Conservation (phyloP, 306 rosid species). For the Macrotyloma uniflorum region DNA sequence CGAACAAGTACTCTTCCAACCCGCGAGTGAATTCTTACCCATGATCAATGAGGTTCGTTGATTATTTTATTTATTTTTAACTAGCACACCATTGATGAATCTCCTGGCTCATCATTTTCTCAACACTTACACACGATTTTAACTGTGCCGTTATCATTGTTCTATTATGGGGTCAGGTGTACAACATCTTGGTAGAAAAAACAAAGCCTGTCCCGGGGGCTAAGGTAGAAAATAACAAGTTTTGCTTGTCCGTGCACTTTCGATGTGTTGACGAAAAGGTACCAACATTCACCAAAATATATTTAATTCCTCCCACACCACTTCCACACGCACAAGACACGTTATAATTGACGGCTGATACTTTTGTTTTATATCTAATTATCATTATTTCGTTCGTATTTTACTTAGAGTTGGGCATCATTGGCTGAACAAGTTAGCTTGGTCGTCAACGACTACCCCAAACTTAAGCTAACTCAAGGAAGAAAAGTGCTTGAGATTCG, state of each 20-base stretch:
- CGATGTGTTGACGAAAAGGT: slow-evolving; percentile 96
- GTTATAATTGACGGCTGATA: slow-evolving; percentile 12
- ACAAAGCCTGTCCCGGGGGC: slow-evolving; percentile 75
- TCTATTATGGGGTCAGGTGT: slow-evolving; percentile 50
- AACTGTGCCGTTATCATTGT: background rate
- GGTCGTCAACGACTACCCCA: slow-evolving; percentile 70
- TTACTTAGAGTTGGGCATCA: slow-evolving; percentile 66
- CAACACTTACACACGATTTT: slow-evolving; percentile 1
- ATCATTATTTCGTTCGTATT: background rate
- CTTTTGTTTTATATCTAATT: slow-evolving; percentile 6
- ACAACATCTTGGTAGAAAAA: slow-evolving; percentile 67
- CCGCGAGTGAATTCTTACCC: slow-evolving; percentile 79
- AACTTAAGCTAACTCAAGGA: slow-evolving; percentile 71
- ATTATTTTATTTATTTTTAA: background rate
- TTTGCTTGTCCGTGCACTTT: slow-evolving; percentile 89
- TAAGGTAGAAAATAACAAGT: slow-evolving; percentile 85
- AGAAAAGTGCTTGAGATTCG: slow-evolving; percentile 87
- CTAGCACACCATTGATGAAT: background rate
- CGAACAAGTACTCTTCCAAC: slow-evolving; percentile 62
- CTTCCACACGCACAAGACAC: background rate
- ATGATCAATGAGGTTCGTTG: slow-evolving; percentile 84
- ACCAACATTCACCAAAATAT: slow-evolving; percentile 18
- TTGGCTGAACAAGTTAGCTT: slow-evolving; percentile 71
- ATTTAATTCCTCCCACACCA: slow-evolving; percentile 14
- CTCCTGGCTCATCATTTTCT: background rate